Conservation (phyloP, 139 green algal species). For the Microglena sp. region DNA sequence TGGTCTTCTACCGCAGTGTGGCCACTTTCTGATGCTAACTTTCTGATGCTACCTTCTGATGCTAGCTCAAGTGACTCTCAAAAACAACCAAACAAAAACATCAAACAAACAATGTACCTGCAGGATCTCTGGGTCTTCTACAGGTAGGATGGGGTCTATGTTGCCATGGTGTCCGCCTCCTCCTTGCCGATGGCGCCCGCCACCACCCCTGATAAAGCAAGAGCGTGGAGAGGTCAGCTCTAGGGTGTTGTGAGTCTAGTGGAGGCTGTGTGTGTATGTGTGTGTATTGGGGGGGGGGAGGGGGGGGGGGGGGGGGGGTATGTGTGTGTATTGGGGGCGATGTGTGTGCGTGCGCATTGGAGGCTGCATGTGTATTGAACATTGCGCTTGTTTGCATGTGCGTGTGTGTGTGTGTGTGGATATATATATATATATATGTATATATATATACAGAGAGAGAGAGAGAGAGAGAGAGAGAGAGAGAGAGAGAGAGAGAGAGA, state of each 20-base stretch:
- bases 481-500: no score
- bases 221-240: no score
- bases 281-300: neutral
- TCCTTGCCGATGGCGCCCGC: slow-evolving; percentile 16
- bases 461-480: no score
- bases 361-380: neutral
- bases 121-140: slow-evolving; percentile 29
- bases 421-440: no score
- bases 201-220: slow-evolving; percentile 20
- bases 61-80: no score
- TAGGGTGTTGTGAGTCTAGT: neutral
- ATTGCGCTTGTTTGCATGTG: neutral
- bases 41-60: no score
- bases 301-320: no score
- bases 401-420: neutral
- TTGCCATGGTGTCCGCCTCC: slow-evolving; percentile 19
- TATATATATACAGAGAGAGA: no score
- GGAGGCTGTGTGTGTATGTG: neutral
- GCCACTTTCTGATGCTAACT: no score
- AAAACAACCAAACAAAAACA: no score
- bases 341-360: neutral
- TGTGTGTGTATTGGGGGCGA: neutral
- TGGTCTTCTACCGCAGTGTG: no score
- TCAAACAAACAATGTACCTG: no score
- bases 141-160: slow-evolving; percentile 39